Evolutionary conservation across 2,329 filamentous ascomycete species (phyloP).

Genomic region (Cladosporium sp.): DNA sequence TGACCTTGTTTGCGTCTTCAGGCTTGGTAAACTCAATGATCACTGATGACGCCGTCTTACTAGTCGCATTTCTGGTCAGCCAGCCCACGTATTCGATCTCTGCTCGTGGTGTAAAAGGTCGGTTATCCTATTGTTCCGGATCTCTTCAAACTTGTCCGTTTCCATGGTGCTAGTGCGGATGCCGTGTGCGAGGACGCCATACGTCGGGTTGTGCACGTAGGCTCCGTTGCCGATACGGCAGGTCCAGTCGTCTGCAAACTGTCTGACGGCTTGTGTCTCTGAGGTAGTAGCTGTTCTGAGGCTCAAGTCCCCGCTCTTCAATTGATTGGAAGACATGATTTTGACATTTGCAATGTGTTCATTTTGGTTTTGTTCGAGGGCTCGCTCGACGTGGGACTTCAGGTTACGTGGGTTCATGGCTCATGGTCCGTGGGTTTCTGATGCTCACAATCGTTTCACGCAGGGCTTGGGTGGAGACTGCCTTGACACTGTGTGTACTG

Average conservation of each 20-base stretch:
- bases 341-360: not conserved
- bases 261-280: not conserved
- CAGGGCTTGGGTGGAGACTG: not conserved
- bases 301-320: not conserved
- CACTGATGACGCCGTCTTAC: not conserved
- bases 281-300: not conserved
- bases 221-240: not conserved
- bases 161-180: not conserved
- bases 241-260: not conserved
- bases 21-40: not conserved
- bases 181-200: not conserved
- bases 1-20: not conserved
- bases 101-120: too few relatives aligned
- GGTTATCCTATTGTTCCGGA: too few relatives aligned
- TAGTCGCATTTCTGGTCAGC: not conserved
- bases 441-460: not conserved
- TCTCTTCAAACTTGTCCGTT: not conserved
- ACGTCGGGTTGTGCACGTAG: not conserved
- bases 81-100: not conserved
- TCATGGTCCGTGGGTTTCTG: too few relatives aligned
- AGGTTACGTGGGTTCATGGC: not conserved
- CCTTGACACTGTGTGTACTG: not conserved
- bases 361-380: not conserved
- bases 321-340: not conserved
- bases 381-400: not conserved